phyloP scores from a whole-genome alignment of 208 protist genomes.

The Tritrichomonas musculus region DNA sequence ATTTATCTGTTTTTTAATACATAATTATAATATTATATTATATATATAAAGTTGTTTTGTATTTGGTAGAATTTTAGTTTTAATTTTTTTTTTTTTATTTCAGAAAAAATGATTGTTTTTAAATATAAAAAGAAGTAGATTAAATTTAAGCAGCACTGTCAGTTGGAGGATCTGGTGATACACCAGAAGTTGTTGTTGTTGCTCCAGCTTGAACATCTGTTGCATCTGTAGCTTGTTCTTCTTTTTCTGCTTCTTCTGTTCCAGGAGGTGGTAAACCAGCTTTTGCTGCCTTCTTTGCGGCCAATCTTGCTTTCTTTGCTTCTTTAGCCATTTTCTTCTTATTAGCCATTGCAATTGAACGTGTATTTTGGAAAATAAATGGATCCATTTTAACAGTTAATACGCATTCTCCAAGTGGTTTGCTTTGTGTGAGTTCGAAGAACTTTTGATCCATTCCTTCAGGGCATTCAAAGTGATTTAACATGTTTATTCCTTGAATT shows the following conservation, averaged over 20 bases:
- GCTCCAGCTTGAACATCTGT: no score
- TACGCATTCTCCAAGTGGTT: slow-evolving; percentile 15
- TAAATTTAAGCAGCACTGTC: no score
- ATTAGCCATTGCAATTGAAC: background rate
- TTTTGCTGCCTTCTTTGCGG: background rate
- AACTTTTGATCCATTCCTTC: slow-evolving; percentile 23
- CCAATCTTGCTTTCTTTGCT: background rate
- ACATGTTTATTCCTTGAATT: background rate
- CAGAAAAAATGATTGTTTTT: no score
- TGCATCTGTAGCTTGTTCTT: no score
- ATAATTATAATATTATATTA: no score
- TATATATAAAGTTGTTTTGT: no score
- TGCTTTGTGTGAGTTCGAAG: background rate
- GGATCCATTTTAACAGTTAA: slow-evolving; percentile 22
- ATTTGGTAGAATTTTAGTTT: no score
- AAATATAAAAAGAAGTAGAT: no score
- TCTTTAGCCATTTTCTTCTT: slow-evolving; percentile 20
- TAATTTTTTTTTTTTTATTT: no score
- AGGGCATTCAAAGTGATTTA: slow-evolving; percentile 17
- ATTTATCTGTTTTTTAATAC: no score
- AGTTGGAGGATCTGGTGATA: no score
- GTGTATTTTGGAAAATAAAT: background rate
- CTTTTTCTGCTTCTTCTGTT: background rate
- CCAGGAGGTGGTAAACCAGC: background rate
- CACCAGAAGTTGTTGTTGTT: no score